Base-by-base conservation (phyloP, 169 alveolate species). In the Theileria equi region DNA sequence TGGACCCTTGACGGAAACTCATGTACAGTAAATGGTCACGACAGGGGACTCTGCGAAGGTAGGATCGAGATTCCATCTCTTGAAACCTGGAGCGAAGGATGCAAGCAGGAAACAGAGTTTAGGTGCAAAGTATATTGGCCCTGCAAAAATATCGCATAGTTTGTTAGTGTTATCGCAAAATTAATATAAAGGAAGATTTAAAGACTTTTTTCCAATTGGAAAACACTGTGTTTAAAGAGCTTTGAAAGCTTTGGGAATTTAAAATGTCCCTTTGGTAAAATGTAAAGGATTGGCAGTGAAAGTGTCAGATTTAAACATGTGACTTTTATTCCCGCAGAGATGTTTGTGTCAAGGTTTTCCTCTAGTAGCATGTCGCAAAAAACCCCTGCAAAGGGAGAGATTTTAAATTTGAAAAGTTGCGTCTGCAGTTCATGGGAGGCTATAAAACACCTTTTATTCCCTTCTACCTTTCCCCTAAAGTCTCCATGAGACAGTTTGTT, bases 101-200 rank as follows among this genome's bases (percentile, higher is more conserved):
- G 57, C 47, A 84, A 84, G 40, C 84, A 80, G 63, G 91, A 85
- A 49, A 63, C 81, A 7, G 80, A 81, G 10, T 78, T 50, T 36
- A 32, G n/a, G 19, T 85, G 91, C 45, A 61, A 69, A 25, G 91
- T 68, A 13, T 50, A 71, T 32, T 85, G 91, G 91, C 78, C 87
- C 36, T 85, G 91, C 40, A 55, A 79, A 38, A n/a, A n/a, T n/a
- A n/a, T n/a, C n/a, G n/a, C n/a, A n/a, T 11, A 55, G 47, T 57
- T 26, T 23, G 63, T 21, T 25, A 31, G 35, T 21, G 54, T 31
- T 17, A 35, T n/a, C n/a, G n/a, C n/a, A n/a, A n/a, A n/a, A n/a
- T n/a, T n/a, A n/a, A n/a, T n/a, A n/a, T n/a, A n/a, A n/a, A n/a
- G n/a, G n/a, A n/a, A n/a, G n/a, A n/a, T n/a, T n/a, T n/a, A n/a